Percentiles rank a stretch among this genome's conserved stretches.
Conservation (phyloP, 202 grass and related monocot genomes). For the Alloteropsis angusta region DNA sequence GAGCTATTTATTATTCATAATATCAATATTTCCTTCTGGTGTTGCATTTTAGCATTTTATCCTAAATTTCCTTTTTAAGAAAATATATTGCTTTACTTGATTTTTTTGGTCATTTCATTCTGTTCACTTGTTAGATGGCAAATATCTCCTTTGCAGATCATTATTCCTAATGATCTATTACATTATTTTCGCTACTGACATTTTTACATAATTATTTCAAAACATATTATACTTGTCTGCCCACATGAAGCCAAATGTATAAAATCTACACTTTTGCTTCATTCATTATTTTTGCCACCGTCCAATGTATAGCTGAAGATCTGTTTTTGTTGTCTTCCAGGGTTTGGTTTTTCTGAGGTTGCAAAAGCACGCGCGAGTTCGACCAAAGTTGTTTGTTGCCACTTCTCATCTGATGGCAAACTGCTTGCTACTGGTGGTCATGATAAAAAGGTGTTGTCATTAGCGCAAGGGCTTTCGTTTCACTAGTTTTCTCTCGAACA, state of each 20-base stretch:
- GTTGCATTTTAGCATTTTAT: not conserved
- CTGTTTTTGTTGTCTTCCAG: slow-evolving; percentile 24
- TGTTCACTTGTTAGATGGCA: not conserved
- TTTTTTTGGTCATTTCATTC: not conserved
- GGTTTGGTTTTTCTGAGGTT: slow-evolving; percentile 75
- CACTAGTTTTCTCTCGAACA: not conserved
- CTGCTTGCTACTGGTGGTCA: slow-evolving; percentile 95
- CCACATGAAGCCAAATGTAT: not conserved
- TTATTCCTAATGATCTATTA: not conserved
- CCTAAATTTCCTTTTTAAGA: not conserved
- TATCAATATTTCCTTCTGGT: not conserved
- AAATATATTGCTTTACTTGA: not conserved
- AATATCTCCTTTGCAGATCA: not conserved
- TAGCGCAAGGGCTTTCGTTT: not conserved
- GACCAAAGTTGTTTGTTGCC: slow-evolving; percentile 80
- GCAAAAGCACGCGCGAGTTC: slow-evolving; percentile 51
- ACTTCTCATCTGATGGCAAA: slow-evolving; percentile 90
- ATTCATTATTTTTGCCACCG: not conserved
- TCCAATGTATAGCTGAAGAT: not conserved
- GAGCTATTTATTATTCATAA: not conserved
- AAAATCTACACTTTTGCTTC: not conserved
- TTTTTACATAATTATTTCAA: slow-evolving; percentile 3
- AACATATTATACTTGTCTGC: slow-evolving; percentile 3
- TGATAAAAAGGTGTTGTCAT: slow-evolving; percentile 79
- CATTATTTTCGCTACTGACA: not conserved